These are phyloP conservation scores for Chenopodium suecicum DNA, from an alignment of 148 eudicot species.

Conservation along the genomic window DNA sequence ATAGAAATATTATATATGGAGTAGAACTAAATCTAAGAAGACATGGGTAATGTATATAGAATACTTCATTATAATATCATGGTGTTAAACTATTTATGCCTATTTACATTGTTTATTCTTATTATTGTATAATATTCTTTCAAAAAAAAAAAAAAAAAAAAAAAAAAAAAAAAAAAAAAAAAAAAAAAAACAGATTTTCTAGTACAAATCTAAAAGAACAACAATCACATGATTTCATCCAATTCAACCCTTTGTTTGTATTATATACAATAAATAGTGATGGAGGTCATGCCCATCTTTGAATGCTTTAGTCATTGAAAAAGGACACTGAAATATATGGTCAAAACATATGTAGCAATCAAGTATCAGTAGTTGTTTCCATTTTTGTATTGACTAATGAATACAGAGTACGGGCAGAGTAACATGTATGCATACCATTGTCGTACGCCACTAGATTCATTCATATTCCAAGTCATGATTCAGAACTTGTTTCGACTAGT, in stretches of 20 bases:
- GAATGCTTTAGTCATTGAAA: not conserved
- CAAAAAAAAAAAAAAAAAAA: no score
- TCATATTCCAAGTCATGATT: not conserved
- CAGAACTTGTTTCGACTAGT: not conserved
- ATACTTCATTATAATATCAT: no score
- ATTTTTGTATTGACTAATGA: not conserved
- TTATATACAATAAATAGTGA: not conserved
- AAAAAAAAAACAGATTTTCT: not conserved
- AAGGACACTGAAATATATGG: not conserved
- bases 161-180: no score
- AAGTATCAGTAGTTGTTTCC: not conserved
- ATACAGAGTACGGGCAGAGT: conserved; percentile 15
- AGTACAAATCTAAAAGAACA: not conserved
- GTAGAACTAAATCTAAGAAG: no score
- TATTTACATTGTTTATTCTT: no score
- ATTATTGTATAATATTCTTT: no score
- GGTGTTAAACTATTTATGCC: no score
- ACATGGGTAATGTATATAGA: no score
- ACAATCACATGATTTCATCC: not conserved
- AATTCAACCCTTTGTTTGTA: not conserved
- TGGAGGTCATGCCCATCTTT: not conserved
- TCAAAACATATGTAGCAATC: conserved; percentile 4
- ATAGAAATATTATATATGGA: no score
- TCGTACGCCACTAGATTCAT: not conserved
- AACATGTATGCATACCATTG: not conserved